phyloP scores from a whole-genome alignment of 2,329 filamentous ascomycete species.

The Leptodontidium sp. region DNA sequence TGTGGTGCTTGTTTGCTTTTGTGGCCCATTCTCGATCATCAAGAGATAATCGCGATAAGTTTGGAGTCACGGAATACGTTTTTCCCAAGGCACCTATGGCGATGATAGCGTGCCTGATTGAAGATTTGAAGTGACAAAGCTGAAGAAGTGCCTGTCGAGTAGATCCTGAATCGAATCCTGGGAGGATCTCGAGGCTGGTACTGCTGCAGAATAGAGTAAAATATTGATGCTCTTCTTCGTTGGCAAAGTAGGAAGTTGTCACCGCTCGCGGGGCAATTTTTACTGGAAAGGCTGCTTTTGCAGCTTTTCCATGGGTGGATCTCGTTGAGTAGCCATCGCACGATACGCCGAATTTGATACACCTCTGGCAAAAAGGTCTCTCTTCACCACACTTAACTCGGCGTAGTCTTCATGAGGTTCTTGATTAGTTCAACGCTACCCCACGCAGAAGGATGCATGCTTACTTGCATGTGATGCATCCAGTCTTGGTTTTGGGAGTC shows the following conservation, averaged over 20 bases:
- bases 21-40: constrained; percentile 11
- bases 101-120: constrained; percentile 35
- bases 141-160: constrained; percentile 33
- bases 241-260: constrained; percentile 18
- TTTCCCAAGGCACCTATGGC: constrained; percentile 38
- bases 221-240: constrained; percentile 31
- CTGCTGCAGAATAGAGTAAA: constrained; percentile 31
- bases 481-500: too few relatives aligned
- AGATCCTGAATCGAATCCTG: constrained; percentile 22
- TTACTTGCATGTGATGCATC: too few relatives aligned
- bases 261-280: not conserved
- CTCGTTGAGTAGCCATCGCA: constrained; percentile 36
- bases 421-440: too few relatives aligned
- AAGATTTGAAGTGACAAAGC: constrained; percentile 25
- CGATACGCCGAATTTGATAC: constrained; percentile 30
- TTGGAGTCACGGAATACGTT: constrained; percentile 17
- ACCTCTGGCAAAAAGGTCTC: constrained; percentile 34
- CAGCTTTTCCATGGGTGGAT: too few relatives aligned
- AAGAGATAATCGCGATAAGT: not conserved
- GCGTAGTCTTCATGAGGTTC: constrained; percentile 24
- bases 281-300: not conserved
- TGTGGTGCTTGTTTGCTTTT: constrained; percentile 27
- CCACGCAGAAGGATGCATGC: too few relatives aligned
- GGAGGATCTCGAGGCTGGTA: constrained; percentile 33
- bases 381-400: constrained; percentile 40